Conservation (phyloP, 805 yeast genomes). For the Komagataella kurtzmanii region DNA sequence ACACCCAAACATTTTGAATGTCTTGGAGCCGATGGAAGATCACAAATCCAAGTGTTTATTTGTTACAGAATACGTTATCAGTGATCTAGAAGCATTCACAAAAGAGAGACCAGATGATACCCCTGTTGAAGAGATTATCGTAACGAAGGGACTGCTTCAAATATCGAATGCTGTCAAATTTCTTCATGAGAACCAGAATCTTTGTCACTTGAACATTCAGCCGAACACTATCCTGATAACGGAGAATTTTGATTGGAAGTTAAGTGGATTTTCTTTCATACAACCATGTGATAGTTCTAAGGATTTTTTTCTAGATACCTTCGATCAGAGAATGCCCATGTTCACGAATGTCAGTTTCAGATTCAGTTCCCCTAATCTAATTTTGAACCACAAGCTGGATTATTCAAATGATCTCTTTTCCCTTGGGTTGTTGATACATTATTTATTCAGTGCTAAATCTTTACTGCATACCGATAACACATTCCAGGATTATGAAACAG, state of each 20-base stretch:
- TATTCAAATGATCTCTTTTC: constrained; percentile 76
- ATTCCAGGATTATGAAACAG: constrained; percentile 46
- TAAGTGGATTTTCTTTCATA: constrained; percentile 58
- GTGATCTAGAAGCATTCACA: constrained; percentile 15
- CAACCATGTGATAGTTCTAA: constrained; percentile 31
- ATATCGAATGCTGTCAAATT: constrained; percentile 69
- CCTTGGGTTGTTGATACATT: constrained; percentile 63
- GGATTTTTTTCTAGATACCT: constrained; percentile 55
- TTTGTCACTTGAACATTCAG: constrained; percentile 64
- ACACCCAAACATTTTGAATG: constrained; percentile 78
- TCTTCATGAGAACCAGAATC: constrained; percentile 62
- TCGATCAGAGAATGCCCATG: constrained; percentile 62
- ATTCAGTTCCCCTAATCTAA: constrained; percentile 76
- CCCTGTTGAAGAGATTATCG: constrained; percentile 32
- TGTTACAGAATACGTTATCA: constrained; percentile 67
- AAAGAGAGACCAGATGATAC: constrained; percentile 36
- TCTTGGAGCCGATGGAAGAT: constrained; percentile 85
- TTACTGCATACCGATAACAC: constrained; percentile 33
- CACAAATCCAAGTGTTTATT: constrained; percentile 65
- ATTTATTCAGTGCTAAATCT: constrained; percentile 39
- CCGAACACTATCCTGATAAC: constrained; percentile 72
- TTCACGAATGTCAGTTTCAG: constrained; percentile 61
- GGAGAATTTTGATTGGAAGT: constrained; percentile 87
- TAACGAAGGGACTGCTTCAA: constrained; percentile 71
- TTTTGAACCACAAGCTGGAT: constrained; percentile 49